Base-by-base conservation (phyloP, 1,284 basidiomycete genomes). In the Moesziomyces antarcticus region DNA sequence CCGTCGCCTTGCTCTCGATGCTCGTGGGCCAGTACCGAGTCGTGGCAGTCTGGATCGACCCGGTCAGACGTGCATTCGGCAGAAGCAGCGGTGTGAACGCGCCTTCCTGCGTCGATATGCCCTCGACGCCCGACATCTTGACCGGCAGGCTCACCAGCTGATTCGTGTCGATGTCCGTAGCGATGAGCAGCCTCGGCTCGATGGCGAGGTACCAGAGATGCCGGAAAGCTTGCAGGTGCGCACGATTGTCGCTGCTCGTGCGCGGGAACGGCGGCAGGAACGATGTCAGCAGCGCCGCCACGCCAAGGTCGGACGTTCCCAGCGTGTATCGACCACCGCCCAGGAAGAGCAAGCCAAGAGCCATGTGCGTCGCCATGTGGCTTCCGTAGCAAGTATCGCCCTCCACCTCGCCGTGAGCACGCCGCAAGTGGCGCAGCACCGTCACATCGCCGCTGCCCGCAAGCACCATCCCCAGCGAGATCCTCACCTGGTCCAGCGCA, bases 191-290 rank as follows among this genome's bases (percentile, higher is more conserved):
- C 47, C 97, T 87, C 3, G 97, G 95, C 79, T 99, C 95, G 16
- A 93, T 91, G 1, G 97, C 97, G 40, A 99, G 87, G 3, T 92
- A 92, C 97, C 97, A 99, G 27, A 99, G 85, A 84, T 99, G 96
- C 5, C 97, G 89, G 69, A 95, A 89, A 0, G 94, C 93, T 84
- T 98, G 97, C 5, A 97, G 88, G 80, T 94, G 96, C 42, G 91
- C 90, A 65, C 92, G 91, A 85, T 97, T 97, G 80, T 99, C 95
- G 9, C 89, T 89, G 1, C 93, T 91, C 10, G 88, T 84, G 13
- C 89, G 87, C 16, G 93, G 89, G 50, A 67, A 77, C 9, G 65
- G 73, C n/a, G 81, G 82, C 81, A 93, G 93, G 86, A 97, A 94
- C 0, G 97, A 90, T 16, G 92, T 89, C 61, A 94, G 86, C 88